A percentile compares a stretch with the other conserved stretches of the same genome.
phyloP scores from a whole-genome alignment of 257 asterid species.

The Mentha longifolia region DNA sequence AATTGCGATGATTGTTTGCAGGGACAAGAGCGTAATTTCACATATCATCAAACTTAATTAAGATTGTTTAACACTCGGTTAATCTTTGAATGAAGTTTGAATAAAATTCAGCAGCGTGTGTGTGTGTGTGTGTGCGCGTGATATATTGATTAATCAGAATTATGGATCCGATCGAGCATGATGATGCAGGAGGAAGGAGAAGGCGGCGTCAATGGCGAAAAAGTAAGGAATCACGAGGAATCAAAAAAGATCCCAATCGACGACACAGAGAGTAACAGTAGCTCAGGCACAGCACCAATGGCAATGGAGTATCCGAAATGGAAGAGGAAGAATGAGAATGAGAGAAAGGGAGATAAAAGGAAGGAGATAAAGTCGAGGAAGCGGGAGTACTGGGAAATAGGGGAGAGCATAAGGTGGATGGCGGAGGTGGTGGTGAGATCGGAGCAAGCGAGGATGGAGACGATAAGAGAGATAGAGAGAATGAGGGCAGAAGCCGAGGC shows the following conservation, averaged over 20 bases:
- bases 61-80: too few species aligned
- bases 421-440: conserved; percentile 76
- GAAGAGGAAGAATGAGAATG: conserved; percentile 36
- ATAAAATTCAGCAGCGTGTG: too few species aligned
- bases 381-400: conserved; percentile 49
- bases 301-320: conserved; percentile 33
- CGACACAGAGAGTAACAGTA: conserved; percentile 49
- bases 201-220: conserved; percentile 35
- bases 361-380: conserved; percentile 36
- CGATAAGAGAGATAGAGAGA: conserved; percentile 73
- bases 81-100: not conserved
- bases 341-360: conserved; percentile 27
- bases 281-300: conserved; percentile 53
- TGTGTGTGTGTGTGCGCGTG: not conserved
- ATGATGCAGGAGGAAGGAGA: conserved; percentile 47
- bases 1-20: not conserved
- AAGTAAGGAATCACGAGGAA: conserved; percentile 48
- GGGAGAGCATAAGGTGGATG: conserved; percentile 73
- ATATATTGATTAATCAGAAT: too few species aligned
- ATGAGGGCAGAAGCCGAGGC: conserved; percentile 79
- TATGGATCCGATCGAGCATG: not conserved
- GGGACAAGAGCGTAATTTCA: conserved; percentile 25
- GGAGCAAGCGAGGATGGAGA: conserved; percentile 75
- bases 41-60: not conserved
- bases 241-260: conserved; percentile 43